Base-by-base conservation (phyloP, 208 protist genomes). In the Novymonas esmeraldas region DNA sequence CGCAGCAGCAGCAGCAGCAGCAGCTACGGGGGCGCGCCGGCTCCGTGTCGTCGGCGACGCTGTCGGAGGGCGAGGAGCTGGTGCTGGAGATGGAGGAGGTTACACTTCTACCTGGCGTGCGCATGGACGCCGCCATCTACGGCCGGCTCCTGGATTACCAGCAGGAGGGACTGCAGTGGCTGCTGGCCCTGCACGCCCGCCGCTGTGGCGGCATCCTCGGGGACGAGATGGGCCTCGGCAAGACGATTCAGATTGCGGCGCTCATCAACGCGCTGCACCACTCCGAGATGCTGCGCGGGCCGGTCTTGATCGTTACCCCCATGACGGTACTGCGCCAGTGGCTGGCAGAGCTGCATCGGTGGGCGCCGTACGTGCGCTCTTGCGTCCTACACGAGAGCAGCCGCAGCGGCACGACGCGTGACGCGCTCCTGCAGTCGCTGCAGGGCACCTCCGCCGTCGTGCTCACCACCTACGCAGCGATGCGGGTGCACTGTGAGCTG, bases 151-250 rank as follows among this genome's bases (percentile, higher is more conserved):
- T 98, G 28, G 79, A 88, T 29, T 98, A 99, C 79, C 98, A 99
- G 71, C 73, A 90, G 33, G 91, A 90, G 9, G 84, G 92, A 16
- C 65, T 99, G n/a, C 49, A 78, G 24, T 99, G 98, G 98, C 67
- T 99, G 51, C 95, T 97, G 70, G 82, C 97, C 42, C 75, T 99
- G 41, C 97, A 99, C 69, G 26, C 41, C 26, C 87, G 98, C 24
- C 78, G 85, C 44, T 59, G 66, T 24, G 97, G 98, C 41, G 98
- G 97, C 48, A 98, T 99, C 45, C 67, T 99, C 16, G 98, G 96
- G 24, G 98, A 99, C 77, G 98, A 99, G 65, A 98, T 98, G 90
- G 90, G 94, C 9, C 85, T 98, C 29, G 95, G 95, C 39, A 99
- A 99, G 80, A 99, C 98, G 16, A 85, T 99, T 22, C 97, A 99